phyloP scores from a whole-genome alignment of 208 protist genomes.

The Leishmania martiniquensis region DNA sequence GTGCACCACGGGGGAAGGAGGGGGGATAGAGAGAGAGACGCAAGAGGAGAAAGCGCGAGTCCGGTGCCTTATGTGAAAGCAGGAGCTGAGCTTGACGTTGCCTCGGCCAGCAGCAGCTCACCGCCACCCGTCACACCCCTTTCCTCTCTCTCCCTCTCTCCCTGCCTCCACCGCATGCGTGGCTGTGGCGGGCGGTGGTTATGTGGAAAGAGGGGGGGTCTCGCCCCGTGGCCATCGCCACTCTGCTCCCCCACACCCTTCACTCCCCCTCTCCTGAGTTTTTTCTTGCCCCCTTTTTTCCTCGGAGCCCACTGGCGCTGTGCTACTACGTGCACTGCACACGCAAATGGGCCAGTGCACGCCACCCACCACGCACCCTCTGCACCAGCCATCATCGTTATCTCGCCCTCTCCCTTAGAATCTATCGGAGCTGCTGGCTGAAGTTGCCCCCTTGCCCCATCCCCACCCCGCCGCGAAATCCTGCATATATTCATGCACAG shows the following conservation, averaged over 20 bases:
- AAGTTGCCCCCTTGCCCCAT: background rate
- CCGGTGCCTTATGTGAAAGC: background rate
- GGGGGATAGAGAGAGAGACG: no score
- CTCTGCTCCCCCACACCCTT: background rate
- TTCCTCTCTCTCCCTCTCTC: background rate
- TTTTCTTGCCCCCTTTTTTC: no score
- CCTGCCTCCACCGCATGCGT: background rate
- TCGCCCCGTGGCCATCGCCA: background rate
- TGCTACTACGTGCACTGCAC: no score
- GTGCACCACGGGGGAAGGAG: no score
- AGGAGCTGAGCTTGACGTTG: background rate
- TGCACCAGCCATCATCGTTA: no score
- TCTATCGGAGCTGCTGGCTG: background rate
- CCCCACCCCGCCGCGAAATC: background rate
- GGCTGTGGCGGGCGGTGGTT: no score
- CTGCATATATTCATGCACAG: conserved; percentile 1
- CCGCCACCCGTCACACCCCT: no score
- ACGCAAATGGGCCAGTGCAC: no score
- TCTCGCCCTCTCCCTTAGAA: background rate
- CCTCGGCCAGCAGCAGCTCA: background rate
- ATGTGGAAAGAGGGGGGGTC: no score
- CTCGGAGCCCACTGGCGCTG: background rate
- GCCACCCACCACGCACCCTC: no score
- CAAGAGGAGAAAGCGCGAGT: no score
- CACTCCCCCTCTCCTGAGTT: background rate